These are phyloP conservation scores for Saturnispora zaruensis DNA, from an alignment of 805 yeast genomes.

Conservation along the genomic window DNA sequence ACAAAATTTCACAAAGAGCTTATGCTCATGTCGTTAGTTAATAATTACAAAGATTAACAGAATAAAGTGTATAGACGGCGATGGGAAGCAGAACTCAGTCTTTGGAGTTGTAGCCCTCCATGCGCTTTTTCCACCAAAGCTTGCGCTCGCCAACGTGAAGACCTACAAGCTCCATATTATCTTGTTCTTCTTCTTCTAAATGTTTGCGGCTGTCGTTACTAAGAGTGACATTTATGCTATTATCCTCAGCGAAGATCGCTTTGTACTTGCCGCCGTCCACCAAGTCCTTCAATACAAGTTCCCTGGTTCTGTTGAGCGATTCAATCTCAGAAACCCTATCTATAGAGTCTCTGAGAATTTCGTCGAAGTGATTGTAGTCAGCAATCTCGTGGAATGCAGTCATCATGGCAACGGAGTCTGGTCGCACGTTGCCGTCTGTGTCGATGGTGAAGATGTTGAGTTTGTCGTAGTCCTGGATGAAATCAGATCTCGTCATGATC, in stretches of 20 bases:
- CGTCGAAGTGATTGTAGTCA: constrained; percentile 60
- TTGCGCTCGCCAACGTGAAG: constrained; percentile 26
- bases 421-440: constrained; percentile 60
- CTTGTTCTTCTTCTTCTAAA: constrained; percentile 16
- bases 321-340: constrained; percentile 70
- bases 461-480: constrained; percentile 65
- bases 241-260: constrained; percentile 8
- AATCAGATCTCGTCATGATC: constrained; percentile 79
- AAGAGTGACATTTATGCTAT: not conserved
- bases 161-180: constrained; percentile 27
- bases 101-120: constrained; percentile 24
- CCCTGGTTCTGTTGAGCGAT: constrained; percentile 69
- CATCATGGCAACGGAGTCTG: constrained; percentile 87
- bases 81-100: not conserved
- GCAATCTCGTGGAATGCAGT: constrained; percentile 77
- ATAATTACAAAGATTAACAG: not conserved
- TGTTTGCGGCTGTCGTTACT: constrained; percentile 11
- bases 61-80: not conserved
- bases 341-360: constrained; percentile 53
- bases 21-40: not conserved
- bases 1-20: not conserved
- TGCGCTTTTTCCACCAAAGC: constrained; percentile 42
- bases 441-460: constrained; percentile 75
- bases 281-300: constrained; percentile 63
- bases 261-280: constrained; percentile 41